Evolutionary conservation across 805 yeast genomes (phyloP), one percentile per base, ranked within the genome.

Genomic region (Candida incommunis): DNA sequence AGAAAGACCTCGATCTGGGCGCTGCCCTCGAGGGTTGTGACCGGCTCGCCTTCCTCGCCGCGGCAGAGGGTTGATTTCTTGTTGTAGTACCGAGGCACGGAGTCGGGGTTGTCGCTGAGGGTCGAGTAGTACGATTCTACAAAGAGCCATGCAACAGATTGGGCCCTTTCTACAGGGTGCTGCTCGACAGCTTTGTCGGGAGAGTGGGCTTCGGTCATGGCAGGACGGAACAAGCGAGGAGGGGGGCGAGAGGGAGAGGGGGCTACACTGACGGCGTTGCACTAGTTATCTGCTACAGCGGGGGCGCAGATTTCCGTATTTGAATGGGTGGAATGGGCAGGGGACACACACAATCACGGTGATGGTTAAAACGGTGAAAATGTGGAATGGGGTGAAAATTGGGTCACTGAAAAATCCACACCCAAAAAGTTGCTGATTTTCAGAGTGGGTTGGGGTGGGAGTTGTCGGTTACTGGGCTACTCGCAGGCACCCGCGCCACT

Each of bases 91-190:
- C 54, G 54, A 48, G 56, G 57, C 23, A 67, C 54, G 23, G 48
- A 47, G 35, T 51, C 48, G 27, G 65, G 65, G 41, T 56, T 50
- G 40, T 51, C 45, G 53, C 63, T 59, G 46, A 67, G 50, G 42
- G 48, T 47, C 13, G 63, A 54, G 49, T 67, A 67, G 52, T 67
- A 67, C 46, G 58, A 55, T 50, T 63, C 57, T n/a, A 63, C 65
- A 50, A 67, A 67, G 45, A 59, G 55, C 65, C 66, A 62, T 15
- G 66, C 71, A 40, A 67, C 58, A 29, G 51, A 40, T 25, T 46
- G 45, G 31, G 50, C 50, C 4, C 44, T 16, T 29, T 31, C 18
- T n/a, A 11, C 37, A 7, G 37, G 18, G 20, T 7, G 37, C 37
- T 43, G 37, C 15, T 55, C 37, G n/a, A 46, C 44, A 3, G 52